Evolutionary conservation across 2,329 filamentous ascomycete species (phyloP), one percentile per base, ranked within the genome.

Genomic region (Fusarium devonianum): DNA sequence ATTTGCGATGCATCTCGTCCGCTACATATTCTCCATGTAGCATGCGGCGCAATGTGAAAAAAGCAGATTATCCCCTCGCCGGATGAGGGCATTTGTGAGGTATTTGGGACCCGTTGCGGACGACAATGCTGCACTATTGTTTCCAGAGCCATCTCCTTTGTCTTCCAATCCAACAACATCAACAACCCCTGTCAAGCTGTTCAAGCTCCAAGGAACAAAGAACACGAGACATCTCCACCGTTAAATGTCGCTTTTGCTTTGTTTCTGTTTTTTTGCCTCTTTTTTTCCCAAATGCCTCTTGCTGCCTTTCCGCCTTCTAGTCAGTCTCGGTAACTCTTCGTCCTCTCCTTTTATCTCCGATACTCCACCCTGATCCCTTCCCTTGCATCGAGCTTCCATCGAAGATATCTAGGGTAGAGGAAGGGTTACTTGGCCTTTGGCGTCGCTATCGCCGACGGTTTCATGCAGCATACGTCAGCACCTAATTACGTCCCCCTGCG

Each of bases 391-490:
- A 25, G 17, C 43, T 45, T 38, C 38, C 38, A 44, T 41, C 23
- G 22, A 40, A 35, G 36, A 28, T 40, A 14, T 10, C 25, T 30
- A 16, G 25, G 17, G 7, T n/a, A 16, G 23, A 35, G 18, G 14
- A 10, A 9, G 23, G 11, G 30, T 4, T 22, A 10, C 14, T 21
- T 18, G 42, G 18, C 22, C 12, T 19, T 21, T 18, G 42, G 18
- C 32, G 35, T 48, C 30, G 38, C 35, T 41, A 38, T 38, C 38
- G 32, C 11, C 30, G 19, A 33, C 30, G 30, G 30, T 17, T 18
- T 30, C 16, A 33, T 29, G 39, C n/a, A 21, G 53, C 46, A 60
- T 49, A 41, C 59, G 62, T 64, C 62, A 63, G 59, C 54, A 55
- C 45, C 53, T 58, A 62, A 64, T 63, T 63, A 63, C 42, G 35